phyloP scores from a whole-genome alignment of 23 red algal genomes.

The Pyropia yezoensis region DNA sequence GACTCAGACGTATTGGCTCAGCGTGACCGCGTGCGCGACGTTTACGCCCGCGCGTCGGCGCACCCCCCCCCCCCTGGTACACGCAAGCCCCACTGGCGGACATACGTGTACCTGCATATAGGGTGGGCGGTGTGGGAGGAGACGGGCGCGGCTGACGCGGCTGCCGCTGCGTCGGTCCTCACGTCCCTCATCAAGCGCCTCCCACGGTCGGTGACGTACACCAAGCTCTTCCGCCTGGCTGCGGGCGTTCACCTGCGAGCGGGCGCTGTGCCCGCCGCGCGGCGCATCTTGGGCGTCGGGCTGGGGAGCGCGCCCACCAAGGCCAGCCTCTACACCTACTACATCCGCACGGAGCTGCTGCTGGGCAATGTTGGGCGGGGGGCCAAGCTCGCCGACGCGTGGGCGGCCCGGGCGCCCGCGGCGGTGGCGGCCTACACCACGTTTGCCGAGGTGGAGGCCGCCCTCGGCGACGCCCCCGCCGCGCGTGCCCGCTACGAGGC shows the following conservation, averaged over 20 bases:
- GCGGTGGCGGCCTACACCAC: conserved; percentile 27
- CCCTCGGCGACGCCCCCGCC: conserved; percentile 36
- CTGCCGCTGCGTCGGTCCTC: conserved; percentile 35
- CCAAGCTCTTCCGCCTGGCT: conserved; percentile 58
- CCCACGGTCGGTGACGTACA: conserved; percentile 39
- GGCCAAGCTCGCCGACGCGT: conserved; percentile 41
- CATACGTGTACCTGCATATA: conserved; percentile 80
- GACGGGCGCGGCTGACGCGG: conserved; percentile 14
- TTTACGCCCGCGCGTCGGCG: conserved; percentile 38
- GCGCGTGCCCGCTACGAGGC: conserved; percentile 46
- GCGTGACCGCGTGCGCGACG: conserved; percentile 33
- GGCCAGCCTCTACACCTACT: conserved; percentile 39
- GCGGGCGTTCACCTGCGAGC: conserved; percentile 46
- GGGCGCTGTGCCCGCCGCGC: conserved; percentile 30
- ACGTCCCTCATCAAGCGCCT: conserved; percentile 14
- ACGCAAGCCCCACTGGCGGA: conserved; percentile 44
- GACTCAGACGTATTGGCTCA: too few relatives aligned
- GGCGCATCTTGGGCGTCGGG: conserved; percentile 46
- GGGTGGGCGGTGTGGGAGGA: conserved; percentile 76
- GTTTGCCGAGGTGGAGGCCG: conserved; percentile 52
- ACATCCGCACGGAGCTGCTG: conserved; percentile 60
- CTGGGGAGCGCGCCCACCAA: conserved; percentile 45
- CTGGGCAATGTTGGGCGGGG: conserved; percentile 59
- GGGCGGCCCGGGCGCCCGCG: conserved; percentile 32
- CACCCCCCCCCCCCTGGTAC: conserved; percentile 20